Conservation (phyloP, 441 rosid species). For the Isatis lusitanica region DNA sequence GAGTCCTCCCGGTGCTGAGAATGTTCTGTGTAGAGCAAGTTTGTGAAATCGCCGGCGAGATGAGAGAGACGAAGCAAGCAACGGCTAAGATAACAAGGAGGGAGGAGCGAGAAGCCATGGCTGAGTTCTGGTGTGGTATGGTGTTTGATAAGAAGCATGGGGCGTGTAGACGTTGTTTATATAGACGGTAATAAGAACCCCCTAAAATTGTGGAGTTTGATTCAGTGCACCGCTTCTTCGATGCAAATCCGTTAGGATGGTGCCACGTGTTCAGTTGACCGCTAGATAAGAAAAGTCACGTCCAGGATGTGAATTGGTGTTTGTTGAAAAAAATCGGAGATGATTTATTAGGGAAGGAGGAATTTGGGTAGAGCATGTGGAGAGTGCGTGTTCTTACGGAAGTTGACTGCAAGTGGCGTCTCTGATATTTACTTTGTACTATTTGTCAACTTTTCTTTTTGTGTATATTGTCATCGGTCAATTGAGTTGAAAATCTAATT, state of each 20-base stretch:
- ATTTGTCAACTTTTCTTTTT: constrained; percentile 12
- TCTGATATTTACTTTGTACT: background rate
- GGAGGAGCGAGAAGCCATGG: constrained; percentile 22
- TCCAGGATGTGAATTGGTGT: constrained; percentile 17
- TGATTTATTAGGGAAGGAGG: background rate
- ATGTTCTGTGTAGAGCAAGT: constrained; percentile 53
- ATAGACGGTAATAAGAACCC: background rate
- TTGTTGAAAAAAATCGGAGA: background rate
- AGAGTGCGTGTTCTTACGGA: constrained; percentile 34
- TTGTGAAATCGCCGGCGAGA: constrained; percentile 50
- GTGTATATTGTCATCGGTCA: background rate
- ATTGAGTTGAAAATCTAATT: constrained; percentile 19
- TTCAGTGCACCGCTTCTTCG: constrained; percentile 16
- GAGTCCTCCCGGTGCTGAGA: constrained; percentile 18
- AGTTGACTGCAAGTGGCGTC: constrained; percentile 32
- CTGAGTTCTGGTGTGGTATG: background rate
- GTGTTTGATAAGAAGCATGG: constrained; percentile 1
- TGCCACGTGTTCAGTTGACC: constrained; percentile 37
- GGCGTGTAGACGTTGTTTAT: background rate
- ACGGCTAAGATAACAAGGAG: constrained; percentile 14
- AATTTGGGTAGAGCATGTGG: constrained; percentile 35
- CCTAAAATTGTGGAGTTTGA: background rate
- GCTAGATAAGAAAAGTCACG: background rate
- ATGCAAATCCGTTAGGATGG: background rate
- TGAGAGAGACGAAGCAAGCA: constrained; percentile 30